Base-by-base conservation (phyloP, 768 basidiomycete species). In the Boletus vermiculosoides region DNA sequence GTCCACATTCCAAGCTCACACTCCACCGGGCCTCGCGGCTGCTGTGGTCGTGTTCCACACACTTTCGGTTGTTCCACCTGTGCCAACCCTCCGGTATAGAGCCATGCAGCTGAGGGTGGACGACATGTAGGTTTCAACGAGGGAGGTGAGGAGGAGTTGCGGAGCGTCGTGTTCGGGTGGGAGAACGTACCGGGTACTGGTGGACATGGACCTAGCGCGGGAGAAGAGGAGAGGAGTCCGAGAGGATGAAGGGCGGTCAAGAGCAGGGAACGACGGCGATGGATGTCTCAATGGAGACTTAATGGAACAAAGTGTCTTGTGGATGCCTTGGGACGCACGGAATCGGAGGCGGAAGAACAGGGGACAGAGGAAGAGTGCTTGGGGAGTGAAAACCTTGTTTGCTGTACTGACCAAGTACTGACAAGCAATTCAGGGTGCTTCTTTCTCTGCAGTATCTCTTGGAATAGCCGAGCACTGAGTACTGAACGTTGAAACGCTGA, bases 291-390 rank as follows among this genome's bases (percentile, higher is more conserved):
- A 69, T 84, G 86, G 85, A 84, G 82, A 56, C 71, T 90, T 42
- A 86, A 87, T 62, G 87, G 87, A 15, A 65, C 70, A 45, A 79
- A 81, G 68, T 73, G 82, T 42, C 68, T 85, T 1, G 88, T 92
- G 44, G 88, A 92, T 70, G 71, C 75, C 41, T 65, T 84, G 40
- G 90, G 90, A 18, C 76, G 87, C 45, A 91, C 87, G 51, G 87
- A 88, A 73, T 83, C 82, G 59, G 90, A 92, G 71, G 88, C 78
- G 22, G 87, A 86, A 64, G 89, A 92, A 63, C 89, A 91, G 68
- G 74, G 71, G 31, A 72, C 61, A 50, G 74, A 63, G n/a, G 73
- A 70, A 5, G 71, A 72, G 30, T 73, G 64, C 13, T 63, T 59
- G 5, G 11, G 68, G 42, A 62, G 51, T 5, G 63, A 64, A 20